Evolutionary conservation across 1,139 yeast genomes (phyloP).

Genomic region (Zygosaccharomyces sapae): DNA sequence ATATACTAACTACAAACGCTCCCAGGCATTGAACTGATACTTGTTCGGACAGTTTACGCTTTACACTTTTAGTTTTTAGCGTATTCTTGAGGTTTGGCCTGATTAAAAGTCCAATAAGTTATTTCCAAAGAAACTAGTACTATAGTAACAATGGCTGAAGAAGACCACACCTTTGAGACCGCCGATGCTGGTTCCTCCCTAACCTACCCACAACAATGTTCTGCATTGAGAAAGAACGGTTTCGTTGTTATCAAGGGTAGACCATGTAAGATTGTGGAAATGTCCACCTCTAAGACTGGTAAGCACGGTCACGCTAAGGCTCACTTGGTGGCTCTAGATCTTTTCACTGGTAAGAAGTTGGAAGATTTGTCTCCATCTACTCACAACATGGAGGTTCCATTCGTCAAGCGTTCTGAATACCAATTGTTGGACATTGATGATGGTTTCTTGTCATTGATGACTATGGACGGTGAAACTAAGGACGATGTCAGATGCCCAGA

Average conservation of each 20-base stretch:
- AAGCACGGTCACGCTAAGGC: conserved; percentile 99
- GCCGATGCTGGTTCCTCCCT: conserved; percentile 99
- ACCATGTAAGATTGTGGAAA: conserved; percentile 99
- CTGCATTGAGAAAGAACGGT: conserved; percentile 99
- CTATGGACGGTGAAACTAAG: conserved; percentile 96
- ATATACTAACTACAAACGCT: background rate
- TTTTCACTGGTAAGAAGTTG: conserved; percentile 98
- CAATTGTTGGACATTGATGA: conserved; percentile 98
- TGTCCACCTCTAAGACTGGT: conserved; percentile 99
- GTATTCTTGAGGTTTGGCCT: background rate
- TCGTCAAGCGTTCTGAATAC: conserved; percentile 90
- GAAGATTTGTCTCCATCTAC: conserved; percentile 99
- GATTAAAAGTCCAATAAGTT: background rate
- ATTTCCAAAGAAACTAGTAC: background rate
- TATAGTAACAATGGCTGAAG: conserved; percentile 59
- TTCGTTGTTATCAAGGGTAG: conserved; percentile 98
- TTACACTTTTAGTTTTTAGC: too few relatives aligned
- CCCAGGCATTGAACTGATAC: background rate
- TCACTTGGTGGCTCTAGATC: conserved; percentile 97
- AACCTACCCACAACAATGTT: conserved; percentile 99
- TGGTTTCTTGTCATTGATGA: conserved; percentile 96
- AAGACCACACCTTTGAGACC: conserved; percentile 92
- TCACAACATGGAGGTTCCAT: conserved; percentile 99
- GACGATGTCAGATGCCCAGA: conserved; percentile 99
- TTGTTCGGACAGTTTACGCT: background rate